Conservation (phyloP, 192 early-diverging fungal species). For the Coemansia sp. region DNA sequence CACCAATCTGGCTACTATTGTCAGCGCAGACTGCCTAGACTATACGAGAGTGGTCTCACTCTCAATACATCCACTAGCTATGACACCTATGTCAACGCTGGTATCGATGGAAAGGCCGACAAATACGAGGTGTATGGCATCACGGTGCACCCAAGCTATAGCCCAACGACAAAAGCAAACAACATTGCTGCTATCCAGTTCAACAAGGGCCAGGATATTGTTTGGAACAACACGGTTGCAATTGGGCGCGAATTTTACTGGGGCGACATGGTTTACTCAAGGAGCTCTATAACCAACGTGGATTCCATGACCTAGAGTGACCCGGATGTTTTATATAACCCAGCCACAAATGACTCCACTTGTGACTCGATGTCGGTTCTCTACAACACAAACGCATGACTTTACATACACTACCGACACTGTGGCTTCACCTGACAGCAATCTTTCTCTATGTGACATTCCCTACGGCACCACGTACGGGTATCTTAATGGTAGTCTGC, state of each 20-base stretch:
- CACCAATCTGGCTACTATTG: conserved; percentile 15
- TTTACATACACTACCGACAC: conserved; percentile 10
- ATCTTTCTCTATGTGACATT: conserved; percentile 6
- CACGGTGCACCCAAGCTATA: conserved; percentile 25
- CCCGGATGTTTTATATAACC: not conserved
- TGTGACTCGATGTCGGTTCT: conserved; percentile 19
- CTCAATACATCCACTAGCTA: conserved; percentile 11
- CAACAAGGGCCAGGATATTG: not conserved
- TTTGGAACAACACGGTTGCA: conserved; percentile 24
- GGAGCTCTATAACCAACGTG: conserved; percentile 12
- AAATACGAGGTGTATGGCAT: conserved; percentile 6
- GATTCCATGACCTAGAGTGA: conserved; percentile 15
- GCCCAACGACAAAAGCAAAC: conserved; percentile 24
- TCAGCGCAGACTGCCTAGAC: conserved; percentile 35
- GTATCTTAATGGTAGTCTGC: not conserved
- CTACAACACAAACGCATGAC: conserved; percentile 17
- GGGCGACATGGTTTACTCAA: conserved; percentile 14
- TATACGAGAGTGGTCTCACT: not conserved
- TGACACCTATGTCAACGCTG: conserved; percentile 11
- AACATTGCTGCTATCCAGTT: conserved; percentile 29
- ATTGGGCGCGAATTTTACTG: not conserved
- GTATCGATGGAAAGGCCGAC: not conserved
- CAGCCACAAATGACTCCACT: not conserved
- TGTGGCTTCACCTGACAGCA: not conserved
- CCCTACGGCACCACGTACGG: conserved; percentile 21